Evolutionary conservation across 352 stramenopile genomes (phyloP), one percentile per base, ranked within the genome.

Genomic region (Globisporangium apiculatum): DNA sequence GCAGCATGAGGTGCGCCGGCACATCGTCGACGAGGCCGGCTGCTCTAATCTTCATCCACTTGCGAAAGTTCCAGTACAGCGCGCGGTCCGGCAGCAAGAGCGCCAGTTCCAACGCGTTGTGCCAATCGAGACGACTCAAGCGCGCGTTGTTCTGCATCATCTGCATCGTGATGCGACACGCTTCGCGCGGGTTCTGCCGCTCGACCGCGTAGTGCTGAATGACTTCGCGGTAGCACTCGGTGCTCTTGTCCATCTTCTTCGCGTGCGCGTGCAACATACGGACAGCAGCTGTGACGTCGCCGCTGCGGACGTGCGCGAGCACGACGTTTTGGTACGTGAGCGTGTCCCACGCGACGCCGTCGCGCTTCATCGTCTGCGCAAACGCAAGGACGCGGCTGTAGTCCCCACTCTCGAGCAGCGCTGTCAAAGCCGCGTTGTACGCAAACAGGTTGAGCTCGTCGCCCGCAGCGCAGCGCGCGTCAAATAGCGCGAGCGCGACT

Each of bases 1-100:
- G 61, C 40, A 89, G 72, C 75, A 89, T 84, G 11, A 91, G 72
- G 51, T 91, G 61, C 41, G 67, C 54, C 0, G 81, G 81, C 37
- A 91, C 67, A 8, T 86, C 76, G 40, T 74, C 15, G 38, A 90
- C 18, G 49, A 90, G 75, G 42, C 54, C 64, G 9, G 69, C 71
- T 3, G 77, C 83, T 57, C 84, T 82, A 36, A 88, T 74, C 54
- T 83, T 76, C 76, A 94, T 87, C 79, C 82, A 91, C 66, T 91
- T 90, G 67, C 84, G 84, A 64, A 94, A 94, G 64, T 88, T 90
- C 84, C 84, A 94, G 67, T 94, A 94, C 7, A 82, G 61, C 53
- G 79, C 72, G 46, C 73, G 75, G 60, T 94, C 82, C 12, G 68
- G 70, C 42, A 90, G 64, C 58, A 83, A 65, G 55, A 94, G 66